phyloP scores from a whole-genome alignment of 2,329 filamentous ascomycete species.

The Cladophialophora immunda region DNA sequence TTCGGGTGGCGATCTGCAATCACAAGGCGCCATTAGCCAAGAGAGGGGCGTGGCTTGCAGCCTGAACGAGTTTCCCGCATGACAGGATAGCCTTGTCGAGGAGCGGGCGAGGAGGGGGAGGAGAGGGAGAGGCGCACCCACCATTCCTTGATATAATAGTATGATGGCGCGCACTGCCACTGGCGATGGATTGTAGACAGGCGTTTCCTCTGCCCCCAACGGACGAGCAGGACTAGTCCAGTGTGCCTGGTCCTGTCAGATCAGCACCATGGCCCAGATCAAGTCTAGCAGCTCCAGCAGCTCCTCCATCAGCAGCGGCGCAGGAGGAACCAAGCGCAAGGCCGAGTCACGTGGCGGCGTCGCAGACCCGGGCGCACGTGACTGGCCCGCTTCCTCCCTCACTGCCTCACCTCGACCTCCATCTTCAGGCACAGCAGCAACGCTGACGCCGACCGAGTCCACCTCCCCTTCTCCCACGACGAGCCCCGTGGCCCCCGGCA shows the following conservation, averaged over 20 bases:
- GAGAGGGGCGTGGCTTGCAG: neutral
- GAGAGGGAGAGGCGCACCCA: neutral
- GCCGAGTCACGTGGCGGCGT: constrained; percentile 2
- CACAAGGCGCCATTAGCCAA: neutral
- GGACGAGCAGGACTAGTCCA: neutral
- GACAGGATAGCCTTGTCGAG: constrained; percentile 4
- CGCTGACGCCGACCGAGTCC: neutral
- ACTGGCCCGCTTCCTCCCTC: neutral
- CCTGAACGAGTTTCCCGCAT: neutral
- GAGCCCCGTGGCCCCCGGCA: neutral
- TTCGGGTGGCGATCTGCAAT: constrained; percentile 1
- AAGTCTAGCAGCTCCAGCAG: constrained; percentile 17
- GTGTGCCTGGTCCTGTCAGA: neutral
- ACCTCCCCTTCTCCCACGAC: constrained; percentile 6
- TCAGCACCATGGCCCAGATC: constrained; percentile 24
- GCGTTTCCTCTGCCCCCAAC: neutral
- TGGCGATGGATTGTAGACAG: neutral
- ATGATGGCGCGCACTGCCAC: neutral
- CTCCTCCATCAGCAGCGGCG: neutral
- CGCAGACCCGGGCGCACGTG: neutral
- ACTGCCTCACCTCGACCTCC: neutral
- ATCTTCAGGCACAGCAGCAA: constrained; percentile 16
- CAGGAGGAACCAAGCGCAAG: neutral
- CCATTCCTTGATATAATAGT: neutral
- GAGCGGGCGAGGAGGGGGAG: neutral